A percentile compares a stretch with the other conserved stretches of the same genome.
phyloP scores from a whole-genome alignment of 2,329 filamentous ascomycete species.

The Pseudogymnoascus sp. region DNA sequence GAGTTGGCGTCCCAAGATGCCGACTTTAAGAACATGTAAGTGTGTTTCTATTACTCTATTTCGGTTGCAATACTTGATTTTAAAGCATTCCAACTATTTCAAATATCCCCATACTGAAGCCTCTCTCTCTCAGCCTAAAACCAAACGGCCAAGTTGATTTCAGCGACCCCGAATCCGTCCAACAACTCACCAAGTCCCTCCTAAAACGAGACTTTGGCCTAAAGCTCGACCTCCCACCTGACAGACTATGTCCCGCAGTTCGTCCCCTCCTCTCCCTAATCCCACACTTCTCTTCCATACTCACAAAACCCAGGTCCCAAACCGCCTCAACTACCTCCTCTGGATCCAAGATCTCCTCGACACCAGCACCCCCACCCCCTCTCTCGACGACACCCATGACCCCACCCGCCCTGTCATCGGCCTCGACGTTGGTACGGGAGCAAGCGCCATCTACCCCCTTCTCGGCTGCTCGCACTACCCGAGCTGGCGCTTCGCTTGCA shows the following conservation, averaged over 20 bases:
- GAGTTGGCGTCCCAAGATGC: conserved; percentile 48
- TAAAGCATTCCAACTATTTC: not conserved
- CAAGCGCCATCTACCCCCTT: conserved; percentile 84
- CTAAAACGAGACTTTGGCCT: conserved; percentile 69
- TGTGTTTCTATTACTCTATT: conserved; percentile 22
- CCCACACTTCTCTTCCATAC: not conserved
- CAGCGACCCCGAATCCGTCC: conserved; percentile 63
- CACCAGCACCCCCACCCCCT: conserved; percentile 42
- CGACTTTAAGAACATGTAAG: conserved; percentile 49
- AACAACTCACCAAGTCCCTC: conserved; percentile 73
- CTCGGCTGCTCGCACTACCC: conserved; percentile 62
- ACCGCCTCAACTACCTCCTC: conserved; percentile 78
- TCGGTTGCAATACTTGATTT: not conserved
- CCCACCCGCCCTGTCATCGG: conserved; percentile 51
- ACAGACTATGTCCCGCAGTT: conserved; percentile 82
- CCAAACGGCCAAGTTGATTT: conserved; percentile 64
- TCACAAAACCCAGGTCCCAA: conserved; percentile 37
- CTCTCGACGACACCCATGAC: conserved; percentile 40
- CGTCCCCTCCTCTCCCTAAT: conserved; percentile 17
- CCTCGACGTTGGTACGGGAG: conserved; percentile 82
- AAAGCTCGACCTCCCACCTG: conserved; percentile 58
- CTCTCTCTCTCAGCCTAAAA: conserved; percentile 35
- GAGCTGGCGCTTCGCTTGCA: conserved; percentile 64
- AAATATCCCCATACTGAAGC: not conserved
- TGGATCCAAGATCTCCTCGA: conserved; percentile 82